Percentiles rank a stretch among this genome's conserved stretches.
Evolutionary conservation across 2,329 filamentous ascomycete species (phyloP).

Genomic region (Ophiostoma perfectum): DNA sequence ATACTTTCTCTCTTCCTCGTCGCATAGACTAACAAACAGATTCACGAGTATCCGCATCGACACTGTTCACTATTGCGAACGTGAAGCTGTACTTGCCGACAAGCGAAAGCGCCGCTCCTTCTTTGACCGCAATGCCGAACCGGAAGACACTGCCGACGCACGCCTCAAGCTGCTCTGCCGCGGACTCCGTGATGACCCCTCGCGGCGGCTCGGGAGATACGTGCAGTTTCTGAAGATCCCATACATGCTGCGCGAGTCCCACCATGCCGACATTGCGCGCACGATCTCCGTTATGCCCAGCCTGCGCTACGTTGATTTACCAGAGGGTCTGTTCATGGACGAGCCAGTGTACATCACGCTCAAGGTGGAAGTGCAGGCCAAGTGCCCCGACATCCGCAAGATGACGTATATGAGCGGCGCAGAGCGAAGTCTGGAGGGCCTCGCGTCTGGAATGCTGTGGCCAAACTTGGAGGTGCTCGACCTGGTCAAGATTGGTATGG

Average conservation of each 20-base stretch:
- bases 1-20: no score
- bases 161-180: constrained; percentile 74
- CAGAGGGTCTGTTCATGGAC: constrained; percentile 79
- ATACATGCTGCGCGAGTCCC: constrained; percentile 90
- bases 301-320: constrained; percentile 82
- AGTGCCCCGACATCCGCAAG: constrained; percentile 78
- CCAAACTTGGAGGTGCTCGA: constrained; percentile 67
- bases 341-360: constrained; percentile 70
- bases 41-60: constrained; percentile 91
- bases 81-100: constrained; percentile 75
- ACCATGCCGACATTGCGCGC: constrained; percentile 75
- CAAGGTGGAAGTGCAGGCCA: constrained; percentile 75
- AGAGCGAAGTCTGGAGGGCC: constrained; percentile 67
- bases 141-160: constrained; percentile 70
- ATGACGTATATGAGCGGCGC: constrained; percentile 79
- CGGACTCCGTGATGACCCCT: constrained; percentile 72
- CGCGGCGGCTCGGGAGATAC: constrained; percentile 57
- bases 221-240: constrained; percentile 82
- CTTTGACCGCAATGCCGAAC: constrained; percentile 70
- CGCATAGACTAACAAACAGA: no score
- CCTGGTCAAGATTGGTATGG: constrained; percentile 61
- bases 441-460: constrained; percentile 64
- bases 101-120: constrained; percentile 68
- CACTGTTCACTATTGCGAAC: constrained; percentile 86
- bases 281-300: constrained; percentile 81